Evolutionary conservation across 345 rosid genomes (phyloP), one percentile per base, ranked within the genome.

Genomic region (Euclidium syriacum): DNA sequence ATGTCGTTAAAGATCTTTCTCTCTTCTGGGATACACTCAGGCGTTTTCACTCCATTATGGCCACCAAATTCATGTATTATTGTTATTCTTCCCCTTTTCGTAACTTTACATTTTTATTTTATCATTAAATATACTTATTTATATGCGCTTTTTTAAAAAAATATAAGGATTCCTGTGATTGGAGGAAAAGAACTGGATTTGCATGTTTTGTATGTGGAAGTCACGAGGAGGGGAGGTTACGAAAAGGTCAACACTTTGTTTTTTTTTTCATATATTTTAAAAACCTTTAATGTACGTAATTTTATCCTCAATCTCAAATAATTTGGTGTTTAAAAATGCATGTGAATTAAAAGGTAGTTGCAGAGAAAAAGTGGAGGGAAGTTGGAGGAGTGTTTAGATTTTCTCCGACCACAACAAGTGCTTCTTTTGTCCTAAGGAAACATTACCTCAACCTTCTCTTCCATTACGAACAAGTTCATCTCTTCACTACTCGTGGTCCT

Each of bases 341-440:
- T 52, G 58, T 41, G 32, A 52, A 52, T 2, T 35, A 23, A 50
- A 41, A 91, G 98, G 98, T 91, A 47, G 95, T 92, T n/a, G 76
- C 82, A 32, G 98, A 92, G 73, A 92, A 92, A 79, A 92, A 88
- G 78, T 92, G 98, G 98, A 92, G 95, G 80, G 98, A 92, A 83
- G 98, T 88, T 60, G 96, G 98, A 24, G 77, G 80, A 39, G 91
- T 88, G 52, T 92, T 92, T 75, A 80, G 59, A 58, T 92, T 92
- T 74, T 83, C 95, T 49, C 74, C 96, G 19, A 92, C 95, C 3
- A 92, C 98, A 39, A 92, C 98, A 33, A 92, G 98, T 69, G 98
- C 98, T 47, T 92, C 98, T 16, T 92, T 82, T 58, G 98, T 88
- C 33, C 71, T 92, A 65, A 86, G 87, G 77, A 92, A 88, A 76